Evolutionary conservation across 768 basidiomycete species (phyloP).

Genomic region (Russula sp.): DNA sequence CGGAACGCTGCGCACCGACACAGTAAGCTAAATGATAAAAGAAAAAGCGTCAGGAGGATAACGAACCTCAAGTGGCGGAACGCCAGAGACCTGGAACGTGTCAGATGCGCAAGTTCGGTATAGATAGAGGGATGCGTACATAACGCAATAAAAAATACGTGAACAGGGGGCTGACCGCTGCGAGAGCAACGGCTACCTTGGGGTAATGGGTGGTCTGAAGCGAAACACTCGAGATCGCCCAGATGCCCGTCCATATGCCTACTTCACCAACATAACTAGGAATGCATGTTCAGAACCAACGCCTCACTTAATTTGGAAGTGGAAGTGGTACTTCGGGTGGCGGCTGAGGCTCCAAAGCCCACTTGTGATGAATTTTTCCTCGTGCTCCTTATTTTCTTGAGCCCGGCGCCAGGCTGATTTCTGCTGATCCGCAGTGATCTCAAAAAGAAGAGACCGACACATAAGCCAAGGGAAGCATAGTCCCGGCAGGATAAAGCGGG

Average conservation of each 20-base stretch:
- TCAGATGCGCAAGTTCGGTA: not conserved
- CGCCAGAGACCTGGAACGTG: slow-evolving; percentile 52
- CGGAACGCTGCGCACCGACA: slow-evolving; percentile 37
- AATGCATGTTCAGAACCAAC: not conserved
- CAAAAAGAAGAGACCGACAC: slow-evolving; percentile 57
- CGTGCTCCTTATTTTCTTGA: slow-evolving; percentile 60
- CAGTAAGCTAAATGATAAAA: not conserved
- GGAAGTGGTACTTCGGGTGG: slow-evolving; percentile 63
- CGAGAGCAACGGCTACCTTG: slow-evolving; percentile 42
- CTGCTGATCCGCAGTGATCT: slow-evolving; percentile 62
- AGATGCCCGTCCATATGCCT: slow-evolving; percentile 66
- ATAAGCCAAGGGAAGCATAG: slow-evolving; percentile 52
- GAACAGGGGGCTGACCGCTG: slow-evolving; percentile 58
- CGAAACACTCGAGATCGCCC: slow-evolving; percentile 51
- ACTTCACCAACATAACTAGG: slow-evolving; percentile 71
- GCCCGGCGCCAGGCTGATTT: slow-evolving; percentile 60
- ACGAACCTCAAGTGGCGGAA: slow-evolving; percentile 63
- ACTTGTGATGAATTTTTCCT: slow-evolving; percentile 60
- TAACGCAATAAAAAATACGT: slow-evolving; percentile 59
- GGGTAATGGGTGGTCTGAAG: slow-evolving; percentile 50
- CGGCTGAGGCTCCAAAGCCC: slow-evolving; percentile 59
- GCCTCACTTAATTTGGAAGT: not conserved
- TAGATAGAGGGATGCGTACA: slow-evolving; percentile 37
- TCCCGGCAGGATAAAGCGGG: slow-evolving; percentile 54
- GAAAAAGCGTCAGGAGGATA: not conserved